These are phyloP conservation scores for Ceratocystis smalleyi DNA, from an alignment of 2,329 filamentous ascomycete species.

Conservation along the genomic window DNA sequence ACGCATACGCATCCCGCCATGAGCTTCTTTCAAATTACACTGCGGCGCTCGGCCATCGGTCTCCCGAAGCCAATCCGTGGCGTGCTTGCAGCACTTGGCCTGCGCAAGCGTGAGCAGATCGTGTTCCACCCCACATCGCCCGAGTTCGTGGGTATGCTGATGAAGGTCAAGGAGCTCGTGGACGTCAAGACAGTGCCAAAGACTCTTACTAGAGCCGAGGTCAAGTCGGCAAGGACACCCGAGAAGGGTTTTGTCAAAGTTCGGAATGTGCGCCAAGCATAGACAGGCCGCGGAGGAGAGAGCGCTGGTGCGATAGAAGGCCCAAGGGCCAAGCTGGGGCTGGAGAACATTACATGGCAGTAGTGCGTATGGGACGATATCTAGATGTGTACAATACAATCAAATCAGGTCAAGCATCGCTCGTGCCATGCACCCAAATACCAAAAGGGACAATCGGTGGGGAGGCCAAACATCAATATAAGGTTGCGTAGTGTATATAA, in stretches of 20 bases:
- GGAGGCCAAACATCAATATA: background rate
- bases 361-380: slow-evolving; percentile 24
- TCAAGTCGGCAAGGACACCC: slow-evolving; percentile 56
- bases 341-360: slow-evolving; percentile 4
- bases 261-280: slow-evolving; percentile 27
- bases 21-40: slow-evolving; percentile 80
- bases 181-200: slow-evolving; percentile 61
- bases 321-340: slow-evolving; percentile 6
- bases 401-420: background rate
- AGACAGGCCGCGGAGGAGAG: background rate
- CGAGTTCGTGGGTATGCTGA: slow-evolving; percentile 75
- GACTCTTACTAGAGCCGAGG: slow-evolving; percentile 47
- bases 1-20: slow-evolving; percentile 28
- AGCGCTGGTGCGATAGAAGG: slow-evolving; percentile 17
- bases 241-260: slow-evolving; percentile 72
- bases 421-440: background rate
- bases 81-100: slow-evolving; percentile 69
- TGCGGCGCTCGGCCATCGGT: slow-evolving; percentile 78
- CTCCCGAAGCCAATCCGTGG: slow-evolving; percentile 65
- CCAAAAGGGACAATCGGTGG: background rate
- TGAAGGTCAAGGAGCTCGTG: slow-evolving; percentile 87
- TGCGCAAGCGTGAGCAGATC: slow-evolving; percentile 68
- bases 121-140: slow-evolving; percentile 78
- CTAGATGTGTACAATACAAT: slow-evolving; percentile 9
- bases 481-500: background rate